Base-by-base conservation (phyloP, 208 protist genomes). In the Crithidia bombi region DNA sequence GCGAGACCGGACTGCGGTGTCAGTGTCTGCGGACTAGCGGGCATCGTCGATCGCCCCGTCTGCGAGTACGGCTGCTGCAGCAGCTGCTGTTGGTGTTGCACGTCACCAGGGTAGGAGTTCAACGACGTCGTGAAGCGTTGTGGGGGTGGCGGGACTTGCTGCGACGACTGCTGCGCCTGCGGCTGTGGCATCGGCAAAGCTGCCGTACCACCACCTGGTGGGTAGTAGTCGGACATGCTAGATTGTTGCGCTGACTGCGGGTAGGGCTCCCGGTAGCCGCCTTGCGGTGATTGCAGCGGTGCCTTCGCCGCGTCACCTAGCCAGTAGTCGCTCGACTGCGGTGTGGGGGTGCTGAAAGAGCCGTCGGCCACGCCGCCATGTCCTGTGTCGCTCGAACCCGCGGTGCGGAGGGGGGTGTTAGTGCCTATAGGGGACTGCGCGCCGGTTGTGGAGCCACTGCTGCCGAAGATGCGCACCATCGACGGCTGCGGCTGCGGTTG, bases 51-150 rank as follows among this genome's bases (percentile, higher is more conserved):
- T 4, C 55, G 39, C 5, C 46, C 56, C 43, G 36, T 57, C 33
- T 54, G 41, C 30, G 39, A 58, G 33, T 68, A 52, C 33, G 21
- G 39, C 43, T 75, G 59, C 61, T 75, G 59, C 57, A 52, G 57
- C 57, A 51, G 25, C 43, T 64, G 57, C 57, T 64, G 57, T 7
- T 51, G 57, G 5, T 64, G 57, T 30, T 35, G 26, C 39, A 51
- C 28, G 12, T 64, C 57, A 9, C 41, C 41, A 6, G 57, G 57
- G 43, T 28, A 51, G 5, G 57, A 51, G 41, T 51, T 51, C 15
- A 51, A 30, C 43, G 41, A 51, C 6, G 39, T 64, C 41, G 51
- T 21, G 43, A 64, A 38, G 57, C 39, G 57, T 26, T 64, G 57
- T 10, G 5, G 21, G 7, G 3, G 38, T 3, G 14, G 56, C 33